Conservation (phyloP, 352 stramenopile genomes). For the Peronosclerospora sorghi region DNA sequence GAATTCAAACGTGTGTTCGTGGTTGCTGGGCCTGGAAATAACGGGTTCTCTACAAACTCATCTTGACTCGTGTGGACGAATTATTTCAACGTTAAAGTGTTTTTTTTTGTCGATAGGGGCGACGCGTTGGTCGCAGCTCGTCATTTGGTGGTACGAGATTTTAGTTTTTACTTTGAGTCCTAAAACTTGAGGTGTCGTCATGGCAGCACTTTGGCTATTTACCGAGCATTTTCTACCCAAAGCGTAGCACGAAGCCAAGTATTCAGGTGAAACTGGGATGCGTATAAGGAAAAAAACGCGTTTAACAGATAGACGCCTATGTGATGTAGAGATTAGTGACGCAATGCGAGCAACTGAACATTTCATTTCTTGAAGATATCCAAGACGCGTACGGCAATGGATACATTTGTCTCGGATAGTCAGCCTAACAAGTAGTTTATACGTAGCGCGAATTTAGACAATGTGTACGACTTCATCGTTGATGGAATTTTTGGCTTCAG, state of each 20-base stretch:
- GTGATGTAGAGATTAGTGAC: slow-evolving; percentile 49
- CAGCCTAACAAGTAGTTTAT: neutral
- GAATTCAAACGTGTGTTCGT: slow-evolving; percentile 70
- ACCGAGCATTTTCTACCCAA: slow-evolving; percentile 93
- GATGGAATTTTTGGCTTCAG: slow-evolving; percentile 99
- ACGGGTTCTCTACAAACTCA: slow-evolving; percentile 55
- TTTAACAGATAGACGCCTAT: neutral
- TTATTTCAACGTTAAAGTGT: neutral
- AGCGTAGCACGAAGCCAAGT: slow-evolving; percentile 64
- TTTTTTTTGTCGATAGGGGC: slow-evolving; percentile 38
- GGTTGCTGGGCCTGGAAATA: slow-evolving; percentile 97
- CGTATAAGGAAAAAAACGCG: too few species aligned
- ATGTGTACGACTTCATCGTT: slow-evolving; percentile 87
- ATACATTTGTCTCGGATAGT: neutral
- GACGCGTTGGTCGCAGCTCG: slow-evolving; percentile 97
- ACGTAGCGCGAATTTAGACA: slow-evolving; percentile 35
- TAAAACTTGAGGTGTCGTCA: neutral
- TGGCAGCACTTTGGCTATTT: slow-evolving; percentile 92
- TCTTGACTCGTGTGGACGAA: neutral
- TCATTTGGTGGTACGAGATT: slow-evolving; percentile 87
- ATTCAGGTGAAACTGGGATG: slow-evolving; percentile 40
- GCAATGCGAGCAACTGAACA: slow-evolving; percentile 66
- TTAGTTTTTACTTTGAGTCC: neutral
- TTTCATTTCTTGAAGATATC: slow-evolving; percentile 60
- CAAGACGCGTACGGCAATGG: slow-evolving; percentile 25